These are phyloP conservation scores for Linnemannia hyalina DNA, from an alignment of 192 early-diverging fungal species.

Conservation along the genomic window DNA sequence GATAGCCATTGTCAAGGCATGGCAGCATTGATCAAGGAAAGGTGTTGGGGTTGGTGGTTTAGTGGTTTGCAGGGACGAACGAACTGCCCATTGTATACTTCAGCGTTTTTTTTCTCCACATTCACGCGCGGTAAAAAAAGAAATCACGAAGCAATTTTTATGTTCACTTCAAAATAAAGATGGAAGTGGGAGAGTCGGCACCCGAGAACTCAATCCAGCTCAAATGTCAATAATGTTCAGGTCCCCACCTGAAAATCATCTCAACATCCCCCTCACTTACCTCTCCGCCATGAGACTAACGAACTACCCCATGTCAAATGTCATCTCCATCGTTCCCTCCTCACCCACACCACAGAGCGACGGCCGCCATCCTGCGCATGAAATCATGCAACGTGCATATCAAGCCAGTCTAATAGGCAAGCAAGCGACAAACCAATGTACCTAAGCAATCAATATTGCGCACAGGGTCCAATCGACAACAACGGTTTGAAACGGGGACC, in stretches of 20 bases:
- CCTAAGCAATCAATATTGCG: not conserved
- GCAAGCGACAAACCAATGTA: not conserved
- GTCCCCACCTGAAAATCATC: no score
- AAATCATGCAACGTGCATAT: not conserved
- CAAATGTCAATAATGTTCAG: not conserved
- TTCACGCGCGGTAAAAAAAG: not conserved
- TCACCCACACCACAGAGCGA: not conserved
- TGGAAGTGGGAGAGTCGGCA: not conserved
- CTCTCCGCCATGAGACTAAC: not conserved
- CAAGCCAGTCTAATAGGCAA: no score
- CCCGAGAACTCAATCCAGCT: not conserved
- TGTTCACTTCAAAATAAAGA: not conserved
- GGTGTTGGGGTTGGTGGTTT: no score
- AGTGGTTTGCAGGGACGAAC: not conserved
- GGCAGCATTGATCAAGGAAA: no score
- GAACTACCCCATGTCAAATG: not conserved
- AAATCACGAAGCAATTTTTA: not conserved
- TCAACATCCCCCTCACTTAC: not conserved
- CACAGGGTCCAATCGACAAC: not conserved
- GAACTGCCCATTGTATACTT: not conserved
- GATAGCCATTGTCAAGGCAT: no score
- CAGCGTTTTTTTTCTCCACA: not conserved
- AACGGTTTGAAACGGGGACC: not conserved
- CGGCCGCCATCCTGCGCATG: not conserved
- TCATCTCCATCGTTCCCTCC: not conserved